Evolutionary conservation across 1,284 basidiomycete genomes (phyloP).

Genomic region (Trametes hirsuta): DNA sequence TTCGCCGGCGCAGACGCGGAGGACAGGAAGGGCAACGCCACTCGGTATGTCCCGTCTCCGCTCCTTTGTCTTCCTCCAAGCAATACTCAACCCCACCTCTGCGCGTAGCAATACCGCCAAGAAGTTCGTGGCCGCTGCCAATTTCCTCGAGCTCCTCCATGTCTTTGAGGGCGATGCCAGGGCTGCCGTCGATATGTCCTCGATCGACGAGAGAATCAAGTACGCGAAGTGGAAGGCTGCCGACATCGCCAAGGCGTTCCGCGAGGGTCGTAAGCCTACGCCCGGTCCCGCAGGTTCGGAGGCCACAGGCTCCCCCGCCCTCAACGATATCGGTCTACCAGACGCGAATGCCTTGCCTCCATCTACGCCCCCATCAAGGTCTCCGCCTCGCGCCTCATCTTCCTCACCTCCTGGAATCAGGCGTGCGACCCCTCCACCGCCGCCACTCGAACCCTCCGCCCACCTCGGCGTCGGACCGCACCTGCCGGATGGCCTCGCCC

Average conservation of each 20-base stretch:
- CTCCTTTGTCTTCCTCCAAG: constrained; percentile 23
- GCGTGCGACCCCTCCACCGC: constrained; percentile 25
- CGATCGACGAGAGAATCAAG: constrained; percentile 66
- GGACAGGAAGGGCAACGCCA: constrained; percentile 78
- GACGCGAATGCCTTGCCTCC: constrained; percentile 19
- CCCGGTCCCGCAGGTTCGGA: constrained; percentile 62
- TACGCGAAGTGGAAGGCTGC: constrained; percentile 95
- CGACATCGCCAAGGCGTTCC: constrained; percentile 85
- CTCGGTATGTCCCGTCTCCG: constrained; percentile 51
- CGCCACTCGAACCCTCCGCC: constrained; percentile 16
- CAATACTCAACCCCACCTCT: background rate
- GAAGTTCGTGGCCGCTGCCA: constrained; percentile 86
- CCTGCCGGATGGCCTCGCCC: constrained; percentile 21
- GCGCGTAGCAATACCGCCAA: constrained; percentile 74
- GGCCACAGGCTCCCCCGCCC: constrained; percentile 10
- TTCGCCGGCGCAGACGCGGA: constrained; percentile 92
- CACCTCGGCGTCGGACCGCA: constrained; percentile 7
- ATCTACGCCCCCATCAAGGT: constrained; percentile 25
- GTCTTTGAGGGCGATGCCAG: constrained; percentile 70
- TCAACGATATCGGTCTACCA: constrained; percentile 17
- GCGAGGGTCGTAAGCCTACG: constrained; percentile 79
- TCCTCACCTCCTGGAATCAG: constrained; percentile 25
- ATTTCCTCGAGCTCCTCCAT: constrained; percentile 83
- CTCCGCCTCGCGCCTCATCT: constrained; percentile 15
- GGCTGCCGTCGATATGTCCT: constrained; percentile 45